phyloP scores from a whole-genome alignment of 2,329 filamentous ascomycete genomes.

The Neonectria ditissima region DNA sequence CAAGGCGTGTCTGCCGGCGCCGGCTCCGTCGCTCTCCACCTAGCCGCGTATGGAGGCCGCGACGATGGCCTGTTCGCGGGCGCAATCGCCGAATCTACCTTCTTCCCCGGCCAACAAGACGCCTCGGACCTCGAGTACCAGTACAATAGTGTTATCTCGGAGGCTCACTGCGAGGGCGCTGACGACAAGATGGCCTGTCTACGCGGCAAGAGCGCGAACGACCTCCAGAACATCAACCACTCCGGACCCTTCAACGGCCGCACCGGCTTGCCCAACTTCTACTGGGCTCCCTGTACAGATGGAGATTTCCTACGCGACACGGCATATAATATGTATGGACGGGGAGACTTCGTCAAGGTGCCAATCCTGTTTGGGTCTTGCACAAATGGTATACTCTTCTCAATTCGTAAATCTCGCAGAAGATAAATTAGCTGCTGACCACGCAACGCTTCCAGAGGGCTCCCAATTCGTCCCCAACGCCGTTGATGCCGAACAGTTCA shows the following conservation, averaged over 20 bases:
- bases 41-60: conserved; percentile 60
- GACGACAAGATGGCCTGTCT: conserved; percentile 56
- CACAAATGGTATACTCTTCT: conserved; percentile 53
- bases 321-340: conserved; percentile 55
- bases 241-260: conserved; percentile 55
- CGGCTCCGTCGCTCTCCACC: conserved; percentile 67
- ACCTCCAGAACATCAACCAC: conserved; percentile 56
- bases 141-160: conserved; percentile 53
- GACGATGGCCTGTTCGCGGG: conserved; percentile 60
- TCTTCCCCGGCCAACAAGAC: conserved; percentile 61
- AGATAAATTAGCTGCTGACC: conserved; percentile 21
- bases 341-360: conserved; percentile 56
- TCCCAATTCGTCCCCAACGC: conserved; percentile 58
- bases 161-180: conserved; percentile 51
- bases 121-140: conserved; percentile 61
- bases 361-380: conserved; percentile 60
- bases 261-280: conserved; percentile 55
- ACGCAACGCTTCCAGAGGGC: conserved; percentile 53
- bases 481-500: conserved; percentile 48
- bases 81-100: conserved; percentile 60
- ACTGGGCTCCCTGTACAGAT: conserved; percentile 65
- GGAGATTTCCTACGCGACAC: conserved; percentile 58
- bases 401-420: neutral
- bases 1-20: conserved; percentile 72
- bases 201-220: conserved; percentile 48